Evolutionary conservation across 2,329 filamentous ascomycete species (phyloP), one percentile per base, ranked within the genome.

Genomic region (Apiospora phragmitis): DNA sequence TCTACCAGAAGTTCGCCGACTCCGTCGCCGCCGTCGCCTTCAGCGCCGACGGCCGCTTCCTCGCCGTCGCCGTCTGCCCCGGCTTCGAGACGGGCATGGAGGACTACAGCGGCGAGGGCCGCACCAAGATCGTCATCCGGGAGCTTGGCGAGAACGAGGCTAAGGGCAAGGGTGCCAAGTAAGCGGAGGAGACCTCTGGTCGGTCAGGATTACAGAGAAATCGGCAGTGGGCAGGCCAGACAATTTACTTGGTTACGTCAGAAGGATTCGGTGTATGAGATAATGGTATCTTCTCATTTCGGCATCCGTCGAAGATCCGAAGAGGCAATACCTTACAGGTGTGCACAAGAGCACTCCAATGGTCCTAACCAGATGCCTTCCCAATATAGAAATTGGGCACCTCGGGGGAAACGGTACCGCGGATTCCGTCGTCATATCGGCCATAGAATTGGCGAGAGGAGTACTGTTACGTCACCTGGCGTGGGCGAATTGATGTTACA

Each of bases 21-120:
- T 94, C 91, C 77, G 90, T 98, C 9, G 91, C 93, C 12, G 91
- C 92, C 0, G 83, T 97, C 72, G 89, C 89, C 1, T 98, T 97
- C 80, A 94, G 91, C 49, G 85, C 84, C 1, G 91, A 96, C 76
- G 95, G 95, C 9, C 92, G 88, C 75, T 92, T 91, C 73, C 85
- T 97, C 45, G 95, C 94, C 29, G 88, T 97, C 59, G 94, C 89
- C 12, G 89, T 94, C 11, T 96, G 94, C 76, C 94, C 94, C 0
- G 94, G 94, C 1, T 97, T 97, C 77, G 94, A 97, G 83, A 97
- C 87, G 74, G 94, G 93, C 4, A 92, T 93, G 81, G 93, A 97
- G 75, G 92, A 96, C 74, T 92, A 94, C 71, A 86, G 85, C 47
- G 90, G 90, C 0, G 90, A 91, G 72, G 94, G 94, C 8, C 87